Evolutionary conservation across 1,284 basidiomycete species (phyloP), one percentile per base, ranked within the genome.

Genomic region (Ustilago shanxiensis): DNA sequence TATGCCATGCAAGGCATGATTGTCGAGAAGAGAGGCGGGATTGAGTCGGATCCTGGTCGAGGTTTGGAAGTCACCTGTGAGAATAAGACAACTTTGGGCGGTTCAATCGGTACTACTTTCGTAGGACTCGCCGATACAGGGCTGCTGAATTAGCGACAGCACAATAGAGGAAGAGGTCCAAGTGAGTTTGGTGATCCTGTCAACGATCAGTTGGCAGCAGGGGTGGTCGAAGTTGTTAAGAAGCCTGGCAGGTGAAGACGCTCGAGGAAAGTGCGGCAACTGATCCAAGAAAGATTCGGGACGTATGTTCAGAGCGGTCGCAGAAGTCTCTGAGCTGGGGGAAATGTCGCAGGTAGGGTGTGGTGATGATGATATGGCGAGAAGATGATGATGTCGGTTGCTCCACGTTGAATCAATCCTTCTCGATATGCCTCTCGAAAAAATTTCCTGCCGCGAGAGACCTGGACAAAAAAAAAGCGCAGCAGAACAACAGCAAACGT

Each of bases 381-480:
- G 5, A 26, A 37, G 50, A 60, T 41, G 58, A 35, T 39, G 47
- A 16, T 10, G 20, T 39, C 18, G 31, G 29, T 31, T 31, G 41
- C 41, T 49, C 56, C 16, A 58, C 14, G 39, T 44, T 10, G 13
- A 18, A 20, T 45, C n/a, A 24, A 20, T 45, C 18, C 55, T 66
- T 55, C 45, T 58, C 37, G 47, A 54, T 41, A n/a, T 41, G 37
- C 37, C 52, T 50, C 59, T 37, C 58, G 53, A 66, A 56, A 60
- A 66, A 66, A 66, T 44, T 60, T 66, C 56, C 54, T 29, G 28
- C n/a, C 44, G 28, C 26, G 22, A 39, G 33, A 33, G 24, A 52
- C 20, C 9, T 2, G 37, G 10, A 35, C 41, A 41, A 35, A 41
- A 49, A 51, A 39, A 55, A 50, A 22, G 63, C 57, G 52, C 57